Conservation (phyloP, 805 yeast genomes). For the Kazachstania africana region DNA sequence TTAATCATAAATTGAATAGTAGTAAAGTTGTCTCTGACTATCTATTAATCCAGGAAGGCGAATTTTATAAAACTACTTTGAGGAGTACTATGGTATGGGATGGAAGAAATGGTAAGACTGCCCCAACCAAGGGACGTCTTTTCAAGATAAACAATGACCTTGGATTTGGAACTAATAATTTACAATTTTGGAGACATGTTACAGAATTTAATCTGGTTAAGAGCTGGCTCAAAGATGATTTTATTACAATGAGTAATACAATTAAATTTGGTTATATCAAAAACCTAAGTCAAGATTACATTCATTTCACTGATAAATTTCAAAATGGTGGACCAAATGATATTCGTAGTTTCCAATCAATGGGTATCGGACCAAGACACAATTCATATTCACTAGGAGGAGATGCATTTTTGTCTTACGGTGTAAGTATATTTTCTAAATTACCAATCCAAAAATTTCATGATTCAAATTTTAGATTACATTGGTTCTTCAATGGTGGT, state of each 20-base stretch:
- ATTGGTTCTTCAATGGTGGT: slow-evolving; percentile 58
- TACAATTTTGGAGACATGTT: slow-evolving; percentile 17
- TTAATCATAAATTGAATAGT: slow-evolving; percentile 30
- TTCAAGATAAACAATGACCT: slow-evolving; percentile 35
- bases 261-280: slow-evolving; percentile 46
- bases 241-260: slow-evolving; percentile 36
- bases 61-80: slow-evolving; percentile 46
- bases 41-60: slow-evolving; percentile 48
- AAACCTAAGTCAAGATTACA: slow-evolving; percentile 29
- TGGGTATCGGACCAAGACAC: slow-evolving; percentile 56
- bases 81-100: slow-evolving; percentile 31
- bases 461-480: slow-evolving; percentile 46
- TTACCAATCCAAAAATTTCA: slow-evolving; percentile 38
- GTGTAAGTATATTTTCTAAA: slow-evolving; percentile 45
- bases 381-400: slow-evolving; percentile 57
- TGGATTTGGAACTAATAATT: slow-evolving; percentile 15
- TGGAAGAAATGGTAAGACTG: slow-evolving; percentile 30
- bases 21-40: slow-evolving; percentile 41
- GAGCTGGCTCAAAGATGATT: slow-evolving; percentile 19
- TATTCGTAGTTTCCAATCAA: slow-evolving; percentile 55
- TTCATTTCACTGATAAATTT: slow-evolving; percentile 67
- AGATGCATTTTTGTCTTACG: slow-evolving; percentile 42
- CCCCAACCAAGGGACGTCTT: slow-evolving; percentile 37
- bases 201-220: slow-evolving; percentile 21
- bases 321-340: slow-evolving; percentile 72